Evolutionary conservation across 768 basidiomycete genomes (phyloP).

Genomic region (Mrakia blollopis): DNA sequence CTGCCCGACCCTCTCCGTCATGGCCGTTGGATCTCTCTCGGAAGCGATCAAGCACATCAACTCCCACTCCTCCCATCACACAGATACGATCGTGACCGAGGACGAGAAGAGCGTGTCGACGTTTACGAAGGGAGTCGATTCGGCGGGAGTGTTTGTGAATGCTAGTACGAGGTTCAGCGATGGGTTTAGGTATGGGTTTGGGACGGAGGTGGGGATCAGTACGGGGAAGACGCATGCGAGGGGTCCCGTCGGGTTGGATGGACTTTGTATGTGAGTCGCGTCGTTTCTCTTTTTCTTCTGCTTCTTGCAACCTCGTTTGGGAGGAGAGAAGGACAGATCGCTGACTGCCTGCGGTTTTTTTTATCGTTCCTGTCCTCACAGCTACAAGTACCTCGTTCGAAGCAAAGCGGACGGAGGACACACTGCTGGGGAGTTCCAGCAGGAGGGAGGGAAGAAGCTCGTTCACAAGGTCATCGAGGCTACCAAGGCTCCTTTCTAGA

Average conservation of each 20-base stretch:
- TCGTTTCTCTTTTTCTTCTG: background rate
- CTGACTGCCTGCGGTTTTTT: too few species aligned
- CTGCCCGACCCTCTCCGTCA: constrained; percentile 74
- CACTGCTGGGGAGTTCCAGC: constrained; percentile 74
- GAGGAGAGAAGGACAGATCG: too few species aligned
- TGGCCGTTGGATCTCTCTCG: constrained; percentile 62
- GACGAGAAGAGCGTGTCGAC: constrained; percentile 55
- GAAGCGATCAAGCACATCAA: constrained; percentile 86
- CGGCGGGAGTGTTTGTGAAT: constrained; percentile 87
- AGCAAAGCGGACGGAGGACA: constrained; percentile 72
- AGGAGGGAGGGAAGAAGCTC: constrained; percentile 64
- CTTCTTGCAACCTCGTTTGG: too few species aligned
- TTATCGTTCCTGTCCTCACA: constrained; percentile 60
- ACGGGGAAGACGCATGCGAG: constrained; percentile 95
- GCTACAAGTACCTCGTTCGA: constrained; percentile 90
- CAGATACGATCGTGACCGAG: constrained; percentile 88
- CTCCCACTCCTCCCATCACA: constrained; percentile 87
- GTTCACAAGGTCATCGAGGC: constrained; percentile 38
- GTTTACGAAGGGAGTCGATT: constrained; percentile 85
- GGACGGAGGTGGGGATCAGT: constrained; percentile 95
- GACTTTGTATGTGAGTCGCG: constrained; percentile 32
- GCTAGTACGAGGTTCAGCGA: constrained; percentile 95
- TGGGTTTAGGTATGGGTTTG: constrained; percentile 93
- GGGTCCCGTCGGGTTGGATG: constrained; percentile 79
- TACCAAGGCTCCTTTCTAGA: constrained; percentile 22